Evolutionary conservation across 1,139 yeast genomes (phyloP).

Genomic region (Yamadazyma trypodendri): DNA sequence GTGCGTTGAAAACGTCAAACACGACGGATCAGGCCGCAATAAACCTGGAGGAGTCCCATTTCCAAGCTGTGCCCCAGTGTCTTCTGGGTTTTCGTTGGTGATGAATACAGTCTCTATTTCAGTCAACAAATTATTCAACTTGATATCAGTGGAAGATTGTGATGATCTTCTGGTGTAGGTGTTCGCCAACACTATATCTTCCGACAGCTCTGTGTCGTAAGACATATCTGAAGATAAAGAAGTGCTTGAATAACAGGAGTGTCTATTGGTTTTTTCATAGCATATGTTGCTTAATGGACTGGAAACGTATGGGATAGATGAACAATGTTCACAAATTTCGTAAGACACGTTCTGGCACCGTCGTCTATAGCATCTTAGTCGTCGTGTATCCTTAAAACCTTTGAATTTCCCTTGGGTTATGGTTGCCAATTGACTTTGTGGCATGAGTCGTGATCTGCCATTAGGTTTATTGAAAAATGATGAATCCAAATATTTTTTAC

Average conservation of each 20-base stretch:
- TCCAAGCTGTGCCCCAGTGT: not conserved
- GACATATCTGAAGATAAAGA: not conserved
- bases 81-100: constrained; percentile 1
- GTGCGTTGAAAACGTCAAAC: too few species aligned
- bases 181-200: not conserved
- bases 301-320: constrained; percentile 22
- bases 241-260: not conserved
- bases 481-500: not conserved
- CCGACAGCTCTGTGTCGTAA: not conserved
- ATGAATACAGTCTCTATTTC: constrained; percentile 6
- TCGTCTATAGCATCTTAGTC: constrained; percentile 13
- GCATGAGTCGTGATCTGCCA: not conserved
- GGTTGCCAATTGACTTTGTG: constrained; percentile 2
- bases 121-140: constrained; percentile 7
- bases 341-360: constrained; percentile 8
- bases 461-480: not conserved
- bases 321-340: constrained; percentile 22
- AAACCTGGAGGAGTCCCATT: too few species aligned
- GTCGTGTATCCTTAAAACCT: constrained; percentile 20
- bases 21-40: too few species aligned
- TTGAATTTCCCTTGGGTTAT: constrained; percentile 17
- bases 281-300: constrained; percentile 19
- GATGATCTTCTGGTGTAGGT: not conserved
- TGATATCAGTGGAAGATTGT: constrained; percentile 3
- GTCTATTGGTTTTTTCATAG: not conserved